Percentiles rank a stretch among this genome's conserved stretches.
Evolutionary conservation across 2,329 filamentous ascomycete species (phyloP).

Genomic region (Xenoacremonium recifei): DNA sequence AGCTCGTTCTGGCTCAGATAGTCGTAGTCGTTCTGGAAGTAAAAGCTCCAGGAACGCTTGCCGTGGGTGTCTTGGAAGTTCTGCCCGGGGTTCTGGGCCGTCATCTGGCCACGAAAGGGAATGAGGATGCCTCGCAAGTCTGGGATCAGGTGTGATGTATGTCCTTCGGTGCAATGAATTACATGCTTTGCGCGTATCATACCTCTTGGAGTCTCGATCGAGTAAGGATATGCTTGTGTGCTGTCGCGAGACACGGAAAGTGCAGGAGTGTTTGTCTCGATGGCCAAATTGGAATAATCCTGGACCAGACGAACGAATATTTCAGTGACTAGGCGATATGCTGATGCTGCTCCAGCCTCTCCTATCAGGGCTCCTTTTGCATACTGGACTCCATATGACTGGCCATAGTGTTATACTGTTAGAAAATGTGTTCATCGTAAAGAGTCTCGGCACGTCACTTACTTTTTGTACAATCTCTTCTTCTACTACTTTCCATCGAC

Average conservation of each 20-base stretch:
- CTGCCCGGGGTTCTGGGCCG: conserved; percentile 35
- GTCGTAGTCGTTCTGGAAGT: conserved; percentile 5
- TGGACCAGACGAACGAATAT: conserved; percentile 34
- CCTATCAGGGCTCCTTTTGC: conserved; percentile 4
- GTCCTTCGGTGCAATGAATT: conserved; percentile 42
- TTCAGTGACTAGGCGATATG: conserved; percentile 37
- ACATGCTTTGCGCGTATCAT: conserved; percentile 32
- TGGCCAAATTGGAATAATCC: too few relatives aligned
- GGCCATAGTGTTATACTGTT: too few relatives aligned
- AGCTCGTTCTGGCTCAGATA: conserved; percentile 11
- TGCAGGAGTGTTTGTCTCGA: too few relatives aligned
- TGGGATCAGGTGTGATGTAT: conserved; percentile 40
- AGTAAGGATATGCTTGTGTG: conserved; percentile 20
- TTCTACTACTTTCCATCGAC: conserved; percentile 2
- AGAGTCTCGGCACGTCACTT: too few relatives aligned
- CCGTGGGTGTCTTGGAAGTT: conserved; percentile 5
- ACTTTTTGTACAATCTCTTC: too few relatives aligned
- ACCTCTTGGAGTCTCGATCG: conserved; percentile 34
- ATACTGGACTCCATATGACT: background rate
- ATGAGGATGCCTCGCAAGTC: conserved; percentile 33
- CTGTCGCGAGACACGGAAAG: conserved; percentile 17
- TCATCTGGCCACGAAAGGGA: conserved; percentile 43
- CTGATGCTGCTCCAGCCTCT: conserved; percentile 34
- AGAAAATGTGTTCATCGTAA: too few relatives aligned
- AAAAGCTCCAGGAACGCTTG: conserved; percentile 16